Base-by-base conservation (phyloP, 192 early-diverging fungal species). In the Coemansia sp. region DNA sequence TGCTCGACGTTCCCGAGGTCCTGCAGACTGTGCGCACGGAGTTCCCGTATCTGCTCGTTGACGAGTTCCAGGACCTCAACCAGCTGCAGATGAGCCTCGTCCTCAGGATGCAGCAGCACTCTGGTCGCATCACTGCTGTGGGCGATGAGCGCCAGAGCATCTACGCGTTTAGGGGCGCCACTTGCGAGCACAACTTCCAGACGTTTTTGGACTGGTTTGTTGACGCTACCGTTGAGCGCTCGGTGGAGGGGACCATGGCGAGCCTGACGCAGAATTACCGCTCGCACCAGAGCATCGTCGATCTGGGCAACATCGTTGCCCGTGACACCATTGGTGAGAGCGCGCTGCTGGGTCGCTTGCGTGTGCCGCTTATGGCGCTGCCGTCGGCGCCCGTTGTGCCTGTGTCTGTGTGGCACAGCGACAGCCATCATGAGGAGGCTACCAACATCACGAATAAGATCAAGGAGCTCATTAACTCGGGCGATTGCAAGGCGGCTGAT, bases 401-500 rank as follows among this genome's bases (percentile, higher is more conserved):
- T 3, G 64, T 82, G 42, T 37, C 73, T 21, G 70, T 85, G 38
- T 77, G 83, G 87, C 53, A 84, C 68, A 64, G 38, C 21, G 87
- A 82, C 68, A 86, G 88, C 58, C 71, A 79, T 23, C 76, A 85
- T 52, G 72, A 68, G 12, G 93, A 95, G 73, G 90, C 91, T 45
- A 20, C 12, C n/a, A 59, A 47, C 3, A 68, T 81, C 25, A 68
- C 56, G 26, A 23, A 43, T 12, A 66, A 62, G 34, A 72, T 77
- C 42, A 60, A 66, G 43, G 21, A 28, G 16, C 62, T 64, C 75
- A 79, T 62, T 70, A 84, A 70, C 78, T 83, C 66, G 9, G 81
- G 84, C 47, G 86, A 87, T 73, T 93, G 91, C 79, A 84, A 81
- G 21, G 85, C 88, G 9, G 79, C 86, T 60, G 87, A 90, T 57